Evolutionary conservation across 768 basidiomycete species (phyloP).

Genomic region (Leccinum imitatum): DNA sequence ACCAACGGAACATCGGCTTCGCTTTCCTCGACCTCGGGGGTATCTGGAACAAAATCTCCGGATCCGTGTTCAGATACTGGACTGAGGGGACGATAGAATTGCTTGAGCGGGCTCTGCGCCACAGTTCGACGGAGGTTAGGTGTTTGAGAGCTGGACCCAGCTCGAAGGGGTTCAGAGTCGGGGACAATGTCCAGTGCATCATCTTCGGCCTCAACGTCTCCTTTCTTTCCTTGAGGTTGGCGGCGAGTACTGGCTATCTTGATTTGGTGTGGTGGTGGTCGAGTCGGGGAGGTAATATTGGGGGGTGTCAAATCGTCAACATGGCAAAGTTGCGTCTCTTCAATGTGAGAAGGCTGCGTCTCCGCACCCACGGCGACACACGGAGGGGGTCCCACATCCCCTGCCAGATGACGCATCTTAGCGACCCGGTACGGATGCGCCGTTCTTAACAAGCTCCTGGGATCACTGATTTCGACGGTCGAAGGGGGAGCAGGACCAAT

Average conservation of each 20-base stretch:
- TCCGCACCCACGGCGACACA: slow-evolving; percentile 9
- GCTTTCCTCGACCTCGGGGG: slow-evolving; percentile 31
- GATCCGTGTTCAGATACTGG: slow-evolving; percentile 24
- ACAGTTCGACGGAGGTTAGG: slow-evolving; percentile 5
- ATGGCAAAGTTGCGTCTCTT: slow-evolving; percentile 19
- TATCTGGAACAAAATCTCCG: slow-evolving; percentile 30
- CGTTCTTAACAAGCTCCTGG: slow-evolving; percentile 33
- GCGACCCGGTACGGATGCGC: slow-evolving; percentile 36
- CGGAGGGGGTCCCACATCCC: slow-evolving; percentile 18
- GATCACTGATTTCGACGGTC: slow-evolving; percentile 24
- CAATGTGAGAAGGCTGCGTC: slow-evolving; percentile 20
- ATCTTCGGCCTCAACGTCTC: slow-evolving; percentile 31
- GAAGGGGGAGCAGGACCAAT: slow-evolving; percentile 16
- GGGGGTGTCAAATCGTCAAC: neutral
- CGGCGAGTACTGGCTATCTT: neutral
- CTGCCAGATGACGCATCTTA: slow-evolving; percentile 25
- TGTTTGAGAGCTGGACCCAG: slow-evolving; percentile 20
- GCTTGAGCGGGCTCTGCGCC: slow-evolving; percentile 15
- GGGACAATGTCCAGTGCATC: slow-evolving; percentile 50
- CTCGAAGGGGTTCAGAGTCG: slow-evolving; percentile 58
- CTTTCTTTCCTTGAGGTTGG: neutral
- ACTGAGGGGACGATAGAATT: slow-evolving; percentile 21
- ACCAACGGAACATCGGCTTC: slow-evolving; percentile 46
- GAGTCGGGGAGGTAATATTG: neutral
- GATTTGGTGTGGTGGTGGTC: slow-evolving; percentile 2